phyloP scores from a whole-genome alignment of 1,139 yeast species.

The Scheffersomyces titani region DNA sequence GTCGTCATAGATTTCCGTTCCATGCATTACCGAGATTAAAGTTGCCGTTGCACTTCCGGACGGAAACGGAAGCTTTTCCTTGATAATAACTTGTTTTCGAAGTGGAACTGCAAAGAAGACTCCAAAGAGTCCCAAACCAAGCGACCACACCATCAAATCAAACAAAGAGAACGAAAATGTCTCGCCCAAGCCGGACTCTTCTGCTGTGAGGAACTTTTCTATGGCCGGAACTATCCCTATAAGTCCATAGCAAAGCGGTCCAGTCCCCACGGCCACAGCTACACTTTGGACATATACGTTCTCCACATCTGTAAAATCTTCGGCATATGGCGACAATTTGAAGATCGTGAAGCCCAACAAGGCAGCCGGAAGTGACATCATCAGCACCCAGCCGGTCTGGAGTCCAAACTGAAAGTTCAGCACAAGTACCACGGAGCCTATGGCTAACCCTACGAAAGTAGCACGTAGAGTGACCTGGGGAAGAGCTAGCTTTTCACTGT shows the following conservation, averaged over 20 bases:
- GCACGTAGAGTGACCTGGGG: constrained; percentile 75
- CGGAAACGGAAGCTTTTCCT: constrained; percentile 87
- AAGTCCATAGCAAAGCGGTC: constrained; percentile 91
- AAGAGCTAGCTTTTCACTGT: constrained; percentile 32
- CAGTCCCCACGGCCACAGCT: constrained; percentile 96
- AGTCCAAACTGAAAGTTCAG: constrained; percentile 95
- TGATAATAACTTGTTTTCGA: constrained; percentile 79
- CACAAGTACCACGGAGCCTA: constrained; percentile 79
- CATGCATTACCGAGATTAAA: constrained; percentile 81
- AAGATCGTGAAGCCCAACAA: constrained; percentile 82
- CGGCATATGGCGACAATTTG: constrained; percentile 49
- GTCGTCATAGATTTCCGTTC: constrained; percentile 57
- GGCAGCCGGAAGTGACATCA: constrained; percentile 99
- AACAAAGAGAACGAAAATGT: constrained; percentile 37
- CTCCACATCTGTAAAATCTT: constrained; percentile 80
- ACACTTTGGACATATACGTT: constrained; percentile 90
- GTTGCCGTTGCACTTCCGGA: constrained; percentile 97
- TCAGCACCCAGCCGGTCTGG: constrained; percentile 98
- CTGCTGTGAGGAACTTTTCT: constrained; percentile 77
- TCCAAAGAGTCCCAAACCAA: constrained; percentile 89
- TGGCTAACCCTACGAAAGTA: constrained; percentile 67
- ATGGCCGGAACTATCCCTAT: constrained; percentile 98
- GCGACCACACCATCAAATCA: constrained; percentile 76
- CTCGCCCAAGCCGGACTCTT: constrained; percentile 68
- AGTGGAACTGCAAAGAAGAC: constrained; percentile 92